Evolutionary conservation across 805 yeast species (phyloP).

Genomic region (Starmerella riodocensis): DNA sequence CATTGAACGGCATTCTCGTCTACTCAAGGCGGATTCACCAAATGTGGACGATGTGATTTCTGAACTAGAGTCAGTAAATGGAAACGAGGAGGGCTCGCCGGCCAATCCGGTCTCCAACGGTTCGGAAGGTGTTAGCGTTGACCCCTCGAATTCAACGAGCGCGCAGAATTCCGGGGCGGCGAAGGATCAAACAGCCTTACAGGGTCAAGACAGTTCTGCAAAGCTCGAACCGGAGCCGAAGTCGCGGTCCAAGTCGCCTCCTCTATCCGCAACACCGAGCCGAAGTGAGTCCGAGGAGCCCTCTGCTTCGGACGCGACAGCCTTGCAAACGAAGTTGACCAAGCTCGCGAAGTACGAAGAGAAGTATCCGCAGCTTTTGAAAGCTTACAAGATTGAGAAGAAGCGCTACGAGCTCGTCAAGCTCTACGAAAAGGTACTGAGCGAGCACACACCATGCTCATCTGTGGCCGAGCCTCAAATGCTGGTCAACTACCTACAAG

Average conservation of each 20-base stretch:
- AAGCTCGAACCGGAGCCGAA: neutral
- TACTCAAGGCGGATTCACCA: conserved; percentile 19
- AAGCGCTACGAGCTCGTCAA: conserved; percentile 45
- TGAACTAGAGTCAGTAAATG: conserved; percentile 7
- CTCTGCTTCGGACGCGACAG: neutral
- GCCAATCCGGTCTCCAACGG: neutral
- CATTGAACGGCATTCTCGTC: conserved; percentile 19
- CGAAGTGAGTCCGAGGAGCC: neutral
- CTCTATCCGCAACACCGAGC: neutral
- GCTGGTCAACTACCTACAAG: conserved; percentile 55
- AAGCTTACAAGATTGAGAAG: conserved; percentile 77
- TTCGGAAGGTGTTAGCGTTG: neutral
- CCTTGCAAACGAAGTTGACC: conserved; percentile 18
- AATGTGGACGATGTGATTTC: conserved; percentile 15
- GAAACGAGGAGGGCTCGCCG: neutral
- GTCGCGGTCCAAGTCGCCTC: neutral
- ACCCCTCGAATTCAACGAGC: neutral
- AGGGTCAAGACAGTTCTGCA: neutral
- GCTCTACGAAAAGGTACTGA: conserved; percentile 51
- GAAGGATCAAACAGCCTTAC: neutral
- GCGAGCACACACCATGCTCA: conserved; percentile 70
- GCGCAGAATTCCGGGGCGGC: neutral
- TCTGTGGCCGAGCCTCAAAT: conserved; percentile 59
- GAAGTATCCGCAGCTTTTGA: conserved; percentile 68
- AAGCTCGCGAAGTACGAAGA: conserved; percentile 52